A percentile compares a stretch with the other conserved stretches of the same genome.
phyloP scores from a whole-genome alignment of 2,329 filamentous ascomycete genomes.

The Colletotrichum sojae region DNA sequence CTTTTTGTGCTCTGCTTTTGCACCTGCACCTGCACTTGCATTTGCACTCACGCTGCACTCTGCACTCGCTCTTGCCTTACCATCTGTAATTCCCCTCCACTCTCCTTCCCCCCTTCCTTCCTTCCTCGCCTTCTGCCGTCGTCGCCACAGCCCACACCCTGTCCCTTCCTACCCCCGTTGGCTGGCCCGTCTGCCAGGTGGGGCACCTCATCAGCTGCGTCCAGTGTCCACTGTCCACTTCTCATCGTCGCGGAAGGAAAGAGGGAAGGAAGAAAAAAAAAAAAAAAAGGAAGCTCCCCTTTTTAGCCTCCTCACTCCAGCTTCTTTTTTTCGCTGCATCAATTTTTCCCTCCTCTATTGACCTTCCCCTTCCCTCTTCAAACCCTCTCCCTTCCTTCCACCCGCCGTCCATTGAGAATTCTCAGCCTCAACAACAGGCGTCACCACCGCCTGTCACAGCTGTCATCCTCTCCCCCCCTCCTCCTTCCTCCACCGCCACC shows the following conservation, averaged over 20 bases:
- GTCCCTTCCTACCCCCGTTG: constrained; percentile 25
- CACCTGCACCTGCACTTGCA: no score
- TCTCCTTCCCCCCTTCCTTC: constrained; percentile 8
- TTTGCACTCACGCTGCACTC: no score
- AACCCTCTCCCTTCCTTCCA: constrained; percentile 35
- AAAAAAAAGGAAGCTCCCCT: constrained; percentile 36
- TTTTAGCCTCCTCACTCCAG: constrained; percentile 38
- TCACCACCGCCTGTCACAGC: constrained; percentile 19
- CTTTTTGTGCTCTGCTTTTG: no score
- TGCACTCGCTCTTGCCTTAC: no score
- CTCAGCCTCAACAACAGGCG: constrained; percentile 28
- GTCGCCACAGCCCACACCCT: constrained; percentile 21
- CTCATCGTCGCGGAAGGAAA: constrained; percentile 28
- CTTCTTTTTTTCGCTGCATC: constrained; percentile 37
- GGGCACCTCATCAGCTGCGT: constrained; percentile 36
- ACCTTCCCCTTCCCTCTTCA: constrained; percentile 39
- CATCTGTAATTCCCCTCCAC: constrained; percentile 6
- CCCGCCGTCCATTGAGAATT: constrained; percentile 10
- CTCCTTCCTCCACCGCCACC: constrained; percentile 6
- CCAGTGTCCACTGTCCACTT: constrained; percentile 29
- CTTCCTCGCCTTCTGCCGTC: constrained; percentile 37
- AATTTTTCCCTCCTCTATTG: constrained; percentile 34
- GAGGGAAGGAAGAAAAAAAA: constrained; percentile 5
- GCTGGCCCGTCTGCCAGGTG: constrained; percentile 30
- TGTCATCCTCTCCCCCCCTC: constrained; percentile 5